Evolutionary conservation across 148 eudicot genomes (phyloP).

Genomic region (Rhododendron ovatum): DNA sequence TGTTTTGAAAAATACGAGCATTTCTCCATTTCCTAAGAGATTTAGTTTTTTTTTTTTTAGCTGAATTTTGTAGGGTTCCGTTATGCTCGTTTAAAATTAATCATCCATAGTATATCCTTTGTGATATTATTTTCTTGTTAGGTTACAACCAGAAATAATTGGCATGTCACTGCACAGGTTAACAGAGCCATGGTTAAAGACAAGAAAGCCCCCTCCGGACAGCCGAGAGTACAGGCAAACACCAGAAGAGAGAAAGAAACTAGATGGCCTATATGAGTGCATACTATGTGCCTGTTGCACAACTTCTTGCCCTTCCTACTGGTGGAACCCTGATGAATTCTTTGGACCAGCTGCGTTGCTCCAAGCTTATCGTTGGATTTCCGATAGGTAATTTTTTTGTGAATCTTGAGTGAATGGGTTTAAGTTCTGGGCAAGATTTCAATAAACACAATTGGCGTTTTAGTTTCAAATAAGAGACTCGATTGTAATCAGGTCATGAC

Average conservation of each 20-base stretch:
- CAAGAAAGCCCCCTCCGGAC: conserved; percentile 42
- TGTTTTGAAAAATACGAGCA: no score
- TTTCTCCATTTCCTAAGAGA: not conserved
- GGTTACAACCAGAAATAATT: no score
- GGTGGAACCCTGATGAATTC: conserved; percentile 85
- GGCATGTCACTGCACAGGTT: conserved; percentile 22
- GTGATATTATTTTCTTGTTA: not conserved
- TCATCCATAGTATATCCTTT: not conserved
- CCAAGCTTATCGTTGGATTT: conserved; percentile 70
- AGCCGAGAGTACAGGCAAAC: conserved; percentile 67
- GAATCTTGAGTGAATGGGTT: not conserved
- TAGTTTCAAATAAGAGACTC: not conserved
- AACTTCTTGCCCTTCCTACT: conserved; percentile 76
- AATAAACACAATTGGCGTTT: not conserved
- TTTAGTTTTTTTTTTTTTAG: not conserved
- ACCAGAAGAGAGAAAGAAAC: conserved; percentile 47
- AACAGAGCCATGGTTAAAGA: conserved; percentile 85
- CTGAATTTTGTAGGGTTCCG: not conserved
- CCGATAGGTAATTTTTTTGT: conserved; percentile 41
- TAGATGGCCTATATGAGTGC: conserved; percentile 81
- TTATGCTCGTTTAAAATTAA: not conserved
- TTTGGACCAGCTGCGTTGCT: conserved; percentile 73
- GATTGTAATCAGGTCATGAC: not conserved
- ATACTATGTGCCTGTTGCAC: conserved; percentile 80
- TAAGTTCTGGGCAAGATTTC: not conserved